Evolutionary conservation across 805 yeast species (phyloP), one percentile per base, ranked within the genome.

Genomic region (Cephaloascus albidus): DNA sequence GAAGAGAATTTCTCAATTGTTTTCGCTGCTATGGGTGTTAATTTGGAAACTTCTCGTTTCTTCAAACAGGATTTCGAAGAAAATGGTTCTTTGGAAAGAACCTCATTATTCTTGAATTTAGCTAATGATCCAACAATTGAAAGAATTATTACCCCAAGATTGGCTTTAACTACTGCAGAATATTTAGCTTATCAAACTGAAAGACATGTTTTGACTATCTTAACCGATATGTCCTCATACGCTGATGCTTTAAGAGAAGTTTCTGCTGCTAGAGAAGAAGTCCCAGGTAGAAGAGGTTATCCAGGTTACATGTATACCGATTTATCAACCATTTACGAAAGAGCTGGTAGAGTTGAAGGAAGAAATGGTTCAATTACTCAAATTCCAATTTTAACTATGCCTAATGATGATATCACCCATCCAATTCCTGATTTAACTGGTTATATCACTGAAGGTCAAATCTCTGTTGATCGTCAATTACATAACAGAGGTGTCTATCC

Each of bases 291-390:
- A 78, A 88, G 99, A 81, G 99, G 99, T 75, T 93, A 93, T 68
- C 99, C 99, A 48, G 99, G 99, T 85, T 93, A 93, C 67, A 93
- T 93, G 99, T 93, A 93, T 72, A 93, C 99, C 36, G 99, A 93
- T 82, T 86, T 93, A 74, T 86, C 97, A 38, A 93, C 97, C 38
- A 88, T 93, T 57, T 93, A 93, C 65, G 99, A 93, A 72, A 86
- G 99, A 74, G 99, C 99, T 36, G 99, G 99, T 63, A 85, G 99
- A 74, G 97, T 93, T 46, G 98, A 93, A 70, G 99, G 99, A 50
- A 84, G 98, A 72, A 93, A 93, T 58, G 99, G 99, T 62, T 93
- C 98, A 36, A 93, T 93, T 60, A 93, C 99, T 36, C 99, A 93
- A 72, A 85, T 93, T 61, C 99, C 99, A 45, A 93, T 93, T 63